Percentiles rank a stretch among this genome's conserved stretches.
These are phyloP conservation scores for Anthostomella pinea DNA, from an alignment of 2,329 filamentous ascomycete species.

Conservation along the genomic window DNA sequence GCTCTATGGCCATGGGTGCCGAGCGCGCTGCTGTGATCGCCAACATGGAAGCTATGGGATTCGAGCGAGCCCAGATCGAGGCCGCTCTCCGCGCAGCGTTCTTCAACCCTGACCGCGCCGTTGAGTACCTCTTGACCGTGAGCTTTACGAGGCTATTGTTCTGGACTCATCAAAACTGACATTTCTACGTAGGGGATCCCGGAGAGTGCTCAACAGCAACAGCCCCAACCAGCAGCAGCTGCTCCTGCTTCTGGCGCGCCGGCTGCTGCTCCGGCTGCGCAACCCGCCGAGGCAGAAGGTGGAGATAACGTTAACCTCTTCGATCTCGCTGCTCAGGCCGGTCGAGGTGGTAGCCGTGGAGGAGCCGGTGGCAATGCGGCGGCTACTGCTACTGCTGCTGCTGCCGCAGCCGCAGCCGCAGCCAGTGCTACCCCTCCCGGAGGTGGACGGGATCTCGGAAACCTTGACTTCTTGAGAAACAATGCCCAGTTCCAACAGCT, in stretches of 20 bases:
- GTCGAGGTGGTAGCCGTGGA: slow-evolving; percentile 43
- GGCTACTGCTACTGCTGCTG: slow-evolving; percentile 38
- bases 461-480: slow-evolving; percentile 89
- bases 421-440: slow-evolving; percentile 49
- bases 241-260: slow-evolving; percentile 36
- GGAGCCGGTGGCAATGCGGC: slow-evolving; percentile 41
- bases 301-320: slow-evolving; percentile 79
- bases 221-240: slow-evolving; percentile 50
- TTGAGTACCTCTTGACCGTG: slow-evolving; percentile 90
- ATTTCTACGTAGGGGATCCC: slow-evolving; percentile 71
- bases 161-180: slow-evolving; percentile 2
- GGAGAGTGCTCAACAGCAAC: slow-evolving; percentile 73
- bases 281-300: slow-evolving; percentile 39
- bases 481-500: slow-evolving; percentile 98
- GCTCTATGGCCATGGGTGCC: slow-evolving; percentile 80
- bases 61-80: slow-evolving; percentile 83
- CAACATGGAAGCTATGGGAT: slow-evolving; percentile 98
- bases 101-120: slow-evolving; percentile 94
- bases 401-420: slow-evolving; percentile 45
- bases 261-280: slow-evolving; percentile 39
- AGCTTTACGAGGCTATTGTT: slow-evolving; percentile 32
- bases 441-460: slow-evolving; percentile 55
- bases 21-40: slow-evolving; percentile 79
- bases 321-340: slow-evolving; percentile 82
- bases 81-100: slow-evolving; percentile 94